A percentile compares a stretch with the other conserved stretches of the same genome.
phyloP scores from a whole-genome alignment of 139 green algal species.

The Coccomyxa sp. region DNA sequence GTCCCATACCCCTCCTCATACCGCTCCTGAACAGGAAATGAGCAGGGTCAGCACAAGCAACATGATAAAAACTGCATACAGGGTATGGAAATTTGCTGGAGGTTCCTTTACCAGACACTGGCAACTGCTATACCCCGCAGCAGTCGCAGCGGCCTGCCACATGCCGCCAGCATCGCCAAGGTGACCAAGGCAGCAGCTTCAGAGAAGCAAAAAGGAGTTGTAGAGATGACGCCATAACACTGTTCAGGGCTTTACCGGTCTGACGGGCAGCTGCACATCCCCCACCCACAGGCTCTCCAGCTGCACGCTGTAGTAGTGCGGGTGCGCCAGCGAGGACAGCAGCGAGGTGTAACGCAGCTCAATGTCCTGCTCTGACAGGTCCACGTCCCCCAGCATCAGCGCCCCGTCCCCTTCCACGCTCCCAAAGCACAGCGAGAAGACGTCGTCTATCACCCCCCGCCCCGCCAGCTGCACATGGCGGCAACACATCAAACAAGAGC shows the following conservation, averaged over 20 bases:
- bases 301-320: slow-evolving; percentile 79
- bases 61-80: no score
- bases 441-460: slow-evolving; percentile 58
- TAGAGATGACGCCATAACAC: no score
- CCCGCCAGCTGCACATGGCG: slow-evolving; percentile 60
- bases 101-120: no score
- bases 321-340: slow-evolving; percentile 33
- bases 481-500: background rate
- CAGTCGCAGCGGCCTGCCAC: no score
- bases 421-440: slow-evolving; percentile 90
- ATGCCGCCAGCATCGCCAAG: no score
- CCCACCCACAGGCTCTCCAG: slow-evolving; percentile 60
- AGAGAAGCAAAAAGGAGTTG: no score
- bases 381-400: slow-evolving; percentile 61
- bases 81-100: no score
- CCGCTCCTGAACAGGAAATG: background rate
- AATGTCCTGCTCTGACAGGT: slow-evolving; percentile 1
- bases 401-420: slow-evolving; percentile 60
- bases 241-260: slow-evolving; percentile 17
- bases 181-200: no score
- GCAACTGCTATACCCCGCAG: no score
- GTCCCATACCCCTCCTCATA: slow-evolving; percentile 75
- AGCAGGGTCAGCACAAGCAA: background rate
- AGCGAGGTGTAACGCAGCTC: slow-evolving; percentile 62
- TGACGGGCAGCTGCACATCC: slow-evolving; percentile 33